Evolutionary conservation across 768 basidiomycete genomes (phyloP), one percentile per base, ranked within the genome.

Genomic region (Ramaria sp.): DNA sequence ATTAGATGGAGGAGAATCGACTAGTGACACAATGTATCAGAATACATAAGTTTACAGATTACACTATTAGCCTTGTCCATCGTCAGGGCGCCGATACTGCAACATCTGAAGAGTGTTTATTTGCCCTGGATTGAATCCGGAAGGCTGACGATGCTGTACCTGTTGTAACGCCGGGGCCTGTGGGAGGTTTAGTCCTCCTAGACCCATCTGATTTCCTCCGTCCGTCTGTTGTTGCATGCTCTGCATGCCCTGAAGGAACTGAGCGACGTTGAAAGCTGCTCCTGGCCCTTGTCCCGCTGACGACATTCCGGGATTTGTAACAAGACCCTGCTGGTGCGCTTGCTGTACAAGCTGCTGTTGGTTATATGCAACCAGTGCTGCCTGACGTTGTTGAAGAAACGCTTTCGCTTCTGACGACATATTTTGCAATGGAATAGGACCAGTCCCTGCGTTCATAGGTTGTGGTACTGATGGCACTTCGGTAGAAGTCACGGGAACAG

Each of bases 21-120:
- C 32, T 34, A 27, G 34, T 28, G 16, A 28, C 18, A 52, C 28
- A 56, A 27, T 34, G 3, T 6, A 37, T 34, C 9, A 12, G 24
- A 36, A 24, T 50, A 50, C 16, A 30, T 22, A 24, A 24, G 30
- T 16, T 37, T 50, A 47, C 28, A 25, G 13, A 5, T 27, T 24
- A 27, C 18, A 16, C 45, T 47, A 50, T 20, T 50, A 32, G 15
- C 48, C 32, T 37, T 2, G 45, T 56, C 67, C 67, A 3, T 71
- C 69, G 30, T 60, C 66, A 52, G 51, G 71, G 16, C 72, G 65
- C 49, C 72, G 74, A 22, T 73, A 74, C 62, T 73, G 73, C 60
- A 75, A 27, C 70, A 75, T 70, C 58, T 73, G 72, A 20, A 20
- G 12, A 47, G 13, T 9, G 13, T 9, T 30, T 22, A 47, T 47